phyloP scores from a whole-genome alignment of 208 protist species.

The Acanthamoeba sp. region DNA sequence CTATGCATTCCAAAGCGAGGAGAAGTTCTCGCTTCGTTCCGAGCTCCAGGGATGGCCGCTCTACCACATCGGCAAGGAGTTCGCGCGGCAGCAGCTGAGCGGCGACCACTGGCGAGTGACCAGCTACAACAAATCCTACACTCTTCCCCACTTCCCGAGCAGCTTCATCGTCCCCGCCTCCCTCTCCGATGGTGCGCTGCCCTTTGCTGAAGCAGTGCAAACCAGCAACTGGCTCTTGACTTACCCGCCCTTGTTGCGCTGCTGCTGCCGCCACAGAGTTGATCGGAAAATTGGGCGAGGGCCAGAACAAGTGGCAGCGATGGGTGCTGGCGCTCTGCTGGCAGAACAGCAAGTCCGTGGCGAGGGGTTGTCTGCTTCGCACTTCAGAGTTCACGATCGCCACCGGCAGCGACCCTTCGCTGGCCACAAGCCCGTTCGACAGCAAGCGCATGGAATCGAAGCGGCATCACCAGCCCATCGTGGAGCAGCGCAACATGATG shows the following conservation, averaged over 20 bases:
- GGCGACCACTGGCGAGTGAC: not conserved
- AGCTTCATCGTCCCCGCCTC: constrained; percentile 57
- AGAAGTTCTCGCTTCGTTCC: constrained; percentile 2
- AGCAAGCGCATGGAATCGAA: not conserved
- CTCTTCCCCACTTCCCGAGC: not conserved
- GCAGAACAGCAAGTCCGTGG: constrained; percentile 14
- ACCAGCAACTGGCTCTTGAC: not conserved
- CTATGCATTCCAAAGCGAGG: constrained; percentile 54
- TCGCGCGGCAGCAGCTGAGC: constrained; percentile 2
- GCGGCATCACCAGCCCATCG: not conserved
- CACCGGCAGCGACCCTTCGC: not conserved
- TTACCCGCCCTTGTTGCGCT: not conserved
- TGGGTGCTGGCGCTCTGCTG: constrained; percentile 6
- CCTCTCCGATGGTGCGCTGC: not conserved
- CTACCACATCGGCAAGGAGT: constrained; percentile 18
- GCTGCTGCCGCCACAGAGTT: not conserved
- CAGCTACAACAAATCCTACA: not conserved
- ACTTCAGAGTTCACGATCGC: not conserved
- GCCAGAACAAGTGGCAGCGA: constrained; percentile 6
- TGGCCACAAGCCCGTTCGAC: not conserved
- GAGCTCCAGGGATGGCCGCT: constrained; percentile 67
- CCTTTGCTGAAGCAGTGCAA: not conserved
- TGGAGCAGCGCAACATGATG: not conserved
- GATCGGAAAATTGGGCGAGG: not conserved
- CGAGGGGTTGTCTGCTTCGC: not conserved